These are phyloP conservation scores for Erythrophleum fordii DNA, from an alignment of 306 rosid species.

Conservation along the genomic window DNA sequence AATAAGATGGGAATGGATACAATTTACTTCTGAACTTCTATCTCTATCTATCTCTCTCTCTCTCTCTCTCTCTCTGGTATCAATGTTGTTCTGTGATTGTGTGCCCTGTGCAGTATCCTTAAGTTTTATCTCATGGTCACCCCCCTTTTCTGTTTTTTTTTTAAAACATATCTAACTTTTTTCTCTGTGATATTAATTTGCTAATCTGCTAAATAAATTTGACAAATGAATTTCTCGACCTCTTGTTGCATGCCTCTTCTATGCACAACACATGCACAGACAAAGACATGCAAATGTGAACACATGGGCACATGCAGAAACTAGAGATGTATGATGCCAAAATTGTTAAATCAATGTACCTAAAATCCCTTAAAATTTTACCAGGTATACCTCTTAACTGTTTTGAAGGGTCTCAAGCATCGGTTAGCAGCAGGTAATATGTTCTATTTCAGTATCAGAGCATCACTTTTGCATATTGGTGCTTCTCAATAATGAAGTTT, in stretches of 20 bases:
- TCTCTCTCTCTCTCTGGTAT: too few relatives aligned
- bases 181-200: constrained; percentile 6
- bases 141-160: constrained; percentile 2
- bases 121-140: constrained; percentile 2
- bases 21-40: too few relatives aligned
- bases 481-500: constrained; percentile 22
- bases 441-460: constrained; percentile 25
- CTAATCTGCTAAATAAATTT: constrained; percentile 21
- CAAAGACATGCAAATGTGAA: constrained; percentile 23
- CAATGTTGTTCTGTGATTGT: constrained; percentile 7
- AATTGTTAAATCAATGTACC: constrained; percentile 41
- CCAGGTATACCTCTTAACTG: constrained; percentile 91
- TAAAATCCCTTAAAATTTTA: constrained; percentile 49
- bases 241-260: constrained; percentile 10
- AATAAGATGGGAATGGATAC: too few relatives aligned
- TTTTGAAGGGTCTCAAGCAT: constrained; percentile 90
- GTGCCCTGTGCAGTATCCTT: constrained; percentile 1
- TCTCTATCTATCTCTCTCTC: too few relatives aligned
- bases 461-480: constrained; percentile 27
- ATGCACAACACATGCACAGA: neutral
- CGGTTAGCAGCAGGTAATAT: constrained; percentile 93
- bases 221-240: constrained; percentile 29
- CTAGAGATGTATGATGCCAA: constrained; percentile 25
- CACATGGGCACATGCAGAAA: constrained; percentile 17
- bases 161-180: neutral